These are phyloP conservation scores for Beauveria scarabaeidicola DNA, from an alignment of 2,329 filamentous ascomycete species.

Conservation along the genomic window DNA sequence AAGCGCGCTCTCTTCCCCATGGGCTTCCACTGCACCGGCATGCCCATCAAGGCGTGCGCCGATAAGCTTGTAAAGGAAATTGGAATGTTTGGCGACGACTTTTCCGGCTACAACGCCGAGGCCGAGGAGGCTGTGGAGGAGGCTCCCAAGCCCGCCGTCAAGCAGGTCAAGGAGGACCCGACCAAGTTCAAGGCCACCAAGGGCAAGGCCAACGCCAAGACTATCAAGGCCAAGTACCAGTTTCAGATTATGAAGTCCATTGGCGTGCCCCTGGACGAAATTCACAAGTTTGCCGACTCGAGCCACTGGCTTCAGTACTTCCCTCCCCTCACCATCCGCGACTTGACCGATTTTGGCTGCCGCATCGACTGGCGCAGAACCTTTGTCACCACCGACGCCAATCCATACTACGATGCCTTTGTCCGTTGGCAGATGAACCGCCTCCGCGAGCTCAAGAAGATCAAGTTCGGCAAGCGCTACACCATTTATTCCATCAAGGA, in stretches of 20 bases:
- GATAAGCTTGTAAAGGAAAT: constrained; percentile 92
- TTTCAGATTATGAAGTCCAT: constrained; percentile 92
- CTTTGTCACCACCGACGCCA: constrained; percentile 91
- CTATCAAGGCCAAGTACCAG: constrained; percentile 88
- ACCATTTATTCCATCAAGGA: constrained; percentile 64
- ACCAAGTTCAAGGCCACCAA: constrained; percentile 91
- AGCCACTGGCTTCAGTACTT: constrained; percentile 88
- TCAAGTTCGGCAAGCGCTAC: constrained; percentile 87
- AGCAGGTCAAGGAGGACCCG: constrained; percentile 67
- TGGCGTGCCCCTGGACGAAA: constrained; percentile 79
- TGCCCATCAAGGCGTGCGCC: constrained; percentile 95
- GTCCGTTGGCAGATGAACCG: constrained; percentile 96
- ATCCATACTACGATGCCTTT: constrained; percentile 94
- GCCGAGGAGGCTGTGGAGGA: constrained; percentile 41
- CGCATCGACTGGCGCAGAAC: constrained; percentile 89
- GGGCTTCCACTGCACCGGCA: constrained; percentile 87
- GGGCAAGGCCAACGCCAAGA: constrained; percentile 84
- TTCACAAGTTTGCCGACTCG: constrained; percentile 89
- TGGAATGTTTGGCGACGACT: constrained; percentile 77
- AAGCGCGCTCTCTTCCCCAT: constrained; percentile 81
- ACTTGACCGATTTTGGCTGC: constrained; percentile 76
- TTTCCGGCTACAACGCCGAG: constrained; percentile 66
- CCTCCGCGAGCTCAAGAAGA: constrained; percentile 80
- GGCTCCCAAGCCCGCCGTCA: constrained; percentile 45
- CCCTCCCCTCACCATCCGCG: constrained; percentile 51